Conservation (phyloP, 106 monocot species). For the Xerophyta viscosa region DNA sequence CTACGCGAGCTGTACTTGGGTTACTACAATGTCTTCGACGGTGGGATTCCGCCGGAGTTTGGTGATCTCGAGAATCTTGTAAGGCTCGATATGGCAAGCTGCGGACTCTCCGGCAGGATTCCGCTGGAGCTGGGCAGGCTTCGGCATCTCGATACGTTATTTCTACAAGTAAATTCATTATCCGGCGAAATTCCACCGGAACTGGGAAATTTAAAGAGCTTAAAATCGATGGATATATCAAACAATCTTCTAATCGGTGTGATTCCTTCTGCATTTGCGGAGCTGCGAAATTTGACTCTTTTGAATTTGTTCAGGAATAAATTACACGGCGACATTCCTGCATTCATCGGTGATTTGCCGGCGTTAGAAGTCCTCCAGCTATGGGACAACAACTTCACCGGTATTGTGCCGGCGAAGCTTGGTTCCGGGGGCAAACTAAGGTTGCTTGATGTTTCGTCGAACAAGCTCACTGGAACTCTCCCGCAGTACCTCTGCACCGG, state of each 20-base stretch:
- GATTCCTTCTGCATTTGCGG: conserved; percentile 27
- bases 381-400: conserved; percentile 76
- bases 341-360: conserved; percentile 41
- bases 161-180: conserved; percentile 62
- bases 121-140: conserved; percentile 56
- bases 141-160: conserved; percentile 59
- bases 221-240: conserved; percentile 67
- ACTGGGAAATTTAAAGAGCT: conserved; percentile 33
- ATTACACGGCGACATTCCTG: conserved; percentile 40
- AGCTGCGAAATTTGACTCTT: conserved; percentile 33
- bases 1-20: conserved; percentile 71
- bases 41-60: conserved; percentile 65
- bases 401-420: conserved; percentile 30
- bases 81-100: conserved; percentile 68
- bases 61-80: conserved; percentile 50
- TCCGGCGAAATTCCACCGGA: conserved; percentile 40
- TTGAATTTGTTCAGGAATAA: conserved; percentile 45
- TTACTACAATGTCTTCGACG: conserved; percentile 58
- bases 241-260: conserved; percentile 59
- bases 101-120: conserved; percentile 58
- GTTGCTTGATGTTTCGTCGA: conserved; percentile 47
- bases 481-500: conserved; percentile 45
- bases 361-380: conserved; percentile 35
- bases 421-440: conserved; percentile 40
- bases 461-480: conserved; percentile 48